Conservation (phyloP, 805 yeast genomes). For the Wickerhamia fluorescens region DNA sequence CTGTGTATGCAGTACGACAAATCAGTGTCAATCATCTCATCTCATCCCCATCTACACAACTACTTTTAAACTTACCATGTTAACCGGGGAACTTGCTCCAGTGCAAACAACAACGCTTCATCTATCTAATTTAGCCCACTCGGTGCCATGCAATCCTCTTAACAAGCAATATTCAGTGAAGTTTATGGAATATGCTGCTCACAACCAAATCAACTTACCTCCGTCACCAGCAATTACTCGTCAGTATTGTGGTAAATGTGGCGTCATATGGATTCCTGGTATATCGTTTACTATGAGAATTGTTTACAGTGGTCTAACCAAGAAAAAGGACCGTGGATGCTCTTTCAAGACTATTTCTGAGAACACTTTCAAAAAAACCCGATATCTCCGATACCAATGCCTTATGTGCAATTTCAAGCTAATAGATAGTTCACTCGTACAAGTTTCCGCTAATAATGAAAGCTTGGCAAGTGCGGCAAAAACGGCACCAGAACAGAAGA, state of each 20-base stretch:
- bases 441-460: conserved; percentile 1
- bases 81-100: no score
- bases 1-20: no score
- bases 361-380: conserved; percentile 2
- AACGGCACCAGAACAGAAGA: no score
- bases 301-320: no score
- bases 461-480: conserved; percentile 7
- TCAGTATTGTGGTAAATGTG: conserved; percentile 26
- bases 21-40: no score
- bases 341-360: no score
- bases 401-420: conserved; percentile 12
- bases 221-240: conserved; percentile 11
- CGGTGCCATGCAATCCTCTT: conserved; percentile 18
- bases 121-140: conserved; percentile 24
- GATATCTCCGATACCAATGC: conserved; percentile 12
- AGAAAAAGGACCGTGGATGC: no score
- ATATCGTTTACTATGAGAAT: conserved; percentile 19
- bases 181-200: conserved; percentile 14
- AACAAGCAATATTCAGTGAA: conserved; percentile 17
- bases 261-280: conserved; percentile 28
- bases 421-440: conserved; percentile 4
- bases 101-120: conserved; percentile 20
- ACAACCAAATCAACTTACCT: conserved; percentile 23
- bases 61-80: no score
- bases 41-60: no score